Base-by-base conservation (phyloP, 805 yeast genomes). In the Zygotorulaspora danielsina region DNA sequence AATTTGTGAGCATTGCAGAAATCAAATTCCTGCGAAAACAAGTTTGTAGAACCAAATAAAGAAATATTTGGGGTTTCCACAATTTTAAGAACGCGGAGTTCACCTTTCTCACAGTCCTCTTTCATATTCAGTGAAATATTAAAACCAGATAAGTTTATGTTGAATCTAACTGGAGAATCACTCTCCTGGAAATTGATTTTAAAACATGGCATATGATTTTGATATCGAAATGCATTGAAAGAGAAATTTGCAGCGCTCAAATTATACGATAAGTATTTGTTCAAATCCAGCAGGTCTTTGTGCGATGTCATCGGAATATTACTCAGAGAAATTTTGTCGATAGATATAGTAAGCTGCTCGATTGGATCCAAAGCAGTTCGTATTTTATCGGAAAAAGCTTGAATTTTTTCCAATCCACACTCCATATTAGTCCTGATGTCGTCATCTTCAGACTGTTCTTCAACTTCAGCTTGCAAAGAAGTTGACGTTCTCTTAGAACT, bases 171-270 rank as follows among this genome's bases (percentile, higher is more conserved):
- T 1, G 79, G 79, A 13, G 55, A 59, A 39, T 74, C 78, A 4
- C 58, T 54, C 21, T 62, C 60, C 3, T 55, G 54, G 39, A 65
- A 75, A 12, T 60, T 42, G 9, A 75, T 48, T 28, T 73, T 75
- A 46, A 60, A 75, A 2, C 80, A 79, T 2, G 78, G 73, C 32
- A 67, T 62, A 5, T 61, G 56, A 9, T 53, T 49, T 29, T 46
- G 49, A 36, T 61, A 60, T 41, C 66, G 55, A 16, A 53, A 48
- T 9, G 53, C 19, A 21, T 57, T 55, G 2, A 61, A 44, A 1
- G 56, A 52, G 6, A 57, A 43, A 39, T 54, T 59, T 4, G 61
- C 50, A 8, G 51, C 46, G 19, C 40, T 44, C 7, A 57, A 24
- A 36, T 51, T 41, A 33, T 50, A 53, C 19, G 51, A 52, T 25